Conservation (phyloP, 352 stramenopile species). For the Phytophthora fragariae region DNA sequence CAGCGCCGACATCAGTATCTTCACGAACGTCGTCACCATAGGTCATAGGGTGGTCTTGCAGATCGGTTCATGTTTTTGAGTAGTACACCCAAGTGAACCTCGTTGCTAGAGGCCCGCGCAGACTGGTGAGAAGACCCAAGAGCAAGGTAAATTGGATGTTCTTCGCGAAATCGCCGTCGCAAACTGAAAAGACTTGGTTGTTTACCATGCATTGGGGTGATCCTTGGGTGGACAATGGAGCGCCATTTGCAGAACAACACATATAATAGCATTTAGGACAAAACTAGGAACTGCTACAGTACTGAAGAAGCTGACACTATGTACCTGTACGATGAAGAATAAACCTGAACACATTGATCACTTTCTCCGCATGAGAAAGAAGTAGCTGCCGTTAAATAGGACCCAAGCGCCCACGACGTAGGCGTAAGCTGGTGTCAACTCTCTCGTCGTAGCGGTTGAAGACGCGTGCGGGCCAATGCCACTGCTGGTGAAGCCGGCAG, state of each 20-base stretch:
- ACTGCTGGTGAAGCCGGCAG: slow-evolving; percentile 31
- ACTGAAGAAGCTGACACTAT: slow-evolving; percentile 12
- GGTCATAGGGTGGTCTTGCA: slow-evolving; percentile 24
- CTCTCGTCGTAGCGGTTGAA: slow-evolving; percentile 40
- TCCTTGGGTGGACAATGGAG: neutral
- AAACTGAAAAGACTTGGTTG: too few relatives aligned
- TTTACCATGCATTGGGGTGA: neutral
- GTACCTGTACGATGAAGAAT: slow-evolving; percentile 28
- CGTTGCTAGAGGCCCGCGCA: slow-evolving; percentile 15
- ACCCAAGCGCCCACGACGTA: slow-evolving; percentile 47
- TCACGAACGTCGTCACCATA: slow-evolving; percentile 21
- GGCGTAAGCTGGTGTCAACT: slow-evolving; percentile 47
- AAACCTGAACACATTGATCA: slow-evolving; percentile 35
- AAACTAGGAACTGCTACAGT: slow-evolving; percentile 4
- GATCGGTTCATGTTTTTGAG: slow-evolving; percentile 25
- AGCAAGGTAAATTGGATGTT: slow-evolving; percentile 28
- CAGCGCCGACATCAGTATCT: slow-evolving; percentile 27
- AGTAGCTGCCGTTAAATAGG: slow-evolving; percentile 62
- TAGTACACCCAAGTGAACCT: slow-evolving; percentile 11
- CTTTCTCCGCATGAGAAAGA: slow-evolving; percentile 58
- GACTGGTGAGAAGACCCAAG: slow-evolving; percentile 23
- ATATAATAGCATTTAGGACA: slow-evolving; percentile 37
- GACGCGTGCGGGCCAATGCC: slow-evolving; percentile 33
- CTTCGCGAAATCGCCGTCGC: slow-evolving; percentile 1
- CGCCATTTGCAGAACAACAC: slow-evolving; percentile 24